These are phyloP conservation scores for Bruguiera sexangula DNA, from an alignment of 345 rosid species.

Conservation along the genomic window DNA sequence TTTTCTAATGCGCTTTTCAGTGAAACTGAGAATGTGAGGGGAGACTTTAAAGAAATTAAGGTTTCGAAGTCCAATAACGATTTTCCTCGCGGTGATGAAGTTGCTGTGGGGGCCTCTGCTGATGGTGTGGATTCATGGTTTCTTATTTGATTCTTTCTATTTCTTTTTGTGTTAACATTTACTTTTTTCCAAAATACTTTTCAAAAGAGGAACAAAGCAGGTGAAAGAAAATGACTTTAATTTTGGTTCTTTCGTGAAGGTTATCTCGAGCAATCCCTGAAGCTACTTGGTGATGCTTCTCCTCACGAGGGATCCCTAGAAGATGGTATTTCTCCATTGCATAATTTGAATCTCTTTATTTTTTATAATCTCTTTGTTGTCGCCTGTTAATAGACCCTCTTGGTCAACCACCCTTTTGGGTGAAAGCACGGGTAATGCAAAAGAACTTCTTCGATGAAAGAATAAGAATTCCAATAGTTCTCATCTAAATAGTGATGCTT, in stretches of 20 bases:
- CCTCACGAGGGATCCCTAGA: conserved; percentile 46
- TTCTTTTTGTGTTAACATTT: background rate
- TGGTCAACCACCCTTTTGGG: too few species aligned
- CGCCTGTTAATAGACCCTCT: background rate
- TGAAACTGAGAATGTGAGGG: conserved; percentile 22
- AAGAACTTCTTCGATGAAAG: too few species aligned
- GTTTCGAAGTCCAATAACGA: background rate
- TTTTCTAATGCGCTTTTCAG: conserved; percentile 17
- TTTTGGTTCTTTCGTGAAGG: conserved; percentile 25
- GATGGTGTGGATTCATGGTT: conserved; percentile 30
- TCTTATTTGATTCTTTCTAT: background rate
- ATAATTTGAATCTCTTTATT: background rate
- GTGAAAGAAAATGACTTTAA: background rate
- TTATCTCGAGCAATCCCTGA: conserved; percentile 24
- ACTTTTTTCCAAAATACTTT: background rate
- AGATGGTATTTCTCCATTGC: conserved; percentile 46
- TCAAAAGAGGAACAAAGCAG: background rate
- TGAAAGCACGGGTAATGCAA: too few species aligned
- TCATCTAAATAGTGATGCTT: conserved; percentile 5
- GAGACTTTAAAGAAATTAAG: conserved; percentile 19
- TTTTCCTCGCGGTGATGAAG: conserved; percentile 16
- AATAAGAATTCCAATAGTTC: background rate
- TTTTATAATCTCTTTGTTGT: background rate
- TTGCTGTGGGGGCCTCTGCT: conserved; percentile 16
- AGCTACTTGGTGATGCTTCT: conserved; percentile 17